These are phyloP conservation scores for Phaseolus coccineus DNA, from an alignment of 331 rosid species.

Conservation along the genomic window DNA sequence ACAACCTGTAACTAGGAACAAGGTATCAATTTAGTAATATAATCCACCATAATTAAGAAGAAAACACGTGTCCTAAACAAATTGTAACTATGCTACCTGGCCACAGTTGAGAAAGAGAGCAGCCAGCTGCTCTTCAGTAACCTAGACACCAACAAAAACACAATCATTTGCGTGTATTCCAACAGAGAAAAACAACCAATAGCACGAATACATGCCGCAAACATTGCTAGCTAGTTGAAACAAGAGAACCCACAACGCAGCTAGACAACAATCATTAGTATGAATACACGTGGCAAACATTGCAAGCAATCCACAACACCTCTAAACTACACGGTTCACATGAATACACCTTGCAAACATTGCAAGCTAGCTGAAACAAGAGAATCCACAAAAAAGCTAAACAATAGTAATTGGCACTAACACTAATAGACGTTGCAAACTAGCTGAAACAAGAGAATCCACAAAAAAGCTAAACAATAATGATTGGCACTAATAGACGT, in stretches of 20 bases:
- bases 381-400: not conserved
- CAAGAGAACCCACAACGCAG: no score
- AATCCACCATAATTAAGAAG: conserved; percentile 40
- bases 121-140: conserved; percentile 99
- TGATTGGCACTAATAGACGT: conserved; percentile 38
- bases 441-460: no score
- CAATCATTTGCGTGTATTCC: not conserved
- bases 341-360: not conserved
- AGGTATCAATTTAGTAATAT: conserved; percentile 35
- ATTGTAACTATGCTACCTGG: conserved; percentile 61
- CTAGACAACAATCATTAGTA: not conserved
- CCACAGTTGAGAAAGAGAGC: conserved; percentile 93
- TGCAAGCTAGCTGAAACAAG: not conserved
- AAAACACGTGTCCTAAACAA: conserved; percentile 19
- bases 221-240: conserved; percentile 15
- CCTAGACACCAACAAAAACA: conserved; percentile 58
- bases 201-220: conserved; percentile 23
- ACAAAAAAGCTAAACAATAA: not conserved
- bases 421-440: not conserved
- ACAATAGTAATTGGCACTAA: conserved; percentile 22
- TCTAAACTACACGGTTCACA: no score
- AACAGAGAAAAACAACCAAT: conserved; percentile 41
- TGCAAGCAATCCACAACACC: not conserved
- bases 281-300: conserved; percentile 18
- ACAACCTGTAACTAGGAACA: conserved; percentile 70